A percentile compares a stretch with the other conserved stretches of the same genome.
Conservation (phyloP, 192 early-diverging fungal species). For the Spizellomyces sp. region DNA sequence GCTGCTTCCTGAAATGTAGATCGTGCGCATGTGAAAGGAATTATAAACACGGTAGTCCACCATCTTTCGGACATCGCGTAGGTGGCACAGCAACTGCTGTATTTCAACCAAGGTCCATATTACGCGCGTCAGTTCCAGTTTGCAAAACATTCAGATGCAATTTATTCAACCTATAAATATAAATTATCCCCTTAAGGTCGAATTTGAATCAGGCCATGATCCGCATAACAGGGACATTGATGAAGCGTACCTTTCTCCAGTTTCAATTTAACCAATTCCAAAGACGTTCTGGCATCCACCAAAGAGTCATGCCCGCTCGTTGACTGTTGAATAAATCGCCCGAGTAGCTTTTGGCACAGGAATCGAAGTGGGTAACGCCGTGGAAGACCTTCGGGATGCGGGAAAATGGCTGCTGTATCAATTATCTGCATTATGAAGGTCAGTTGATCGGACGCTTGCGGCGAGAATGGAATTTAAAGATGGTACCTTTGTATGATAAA, state of each 20-base stretch:
- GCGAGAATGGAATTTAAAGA: neutral
- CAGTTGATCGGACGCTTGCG: conserved; percentile 53
- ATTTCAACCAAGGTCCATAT: too few species aligned
- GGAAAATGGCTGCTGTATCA: conserved; percentile 66
- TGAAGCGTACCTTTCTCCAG: conserved; percentile 29
- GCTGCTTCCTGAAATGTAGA: too few species aligned
- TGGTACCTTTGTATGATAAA: conserved; percentile 3
- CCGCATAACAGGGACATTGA: too few species aligned
- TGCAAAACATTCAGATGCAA: too few species aligned
- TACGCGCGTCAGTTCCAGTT: too few species aligned
- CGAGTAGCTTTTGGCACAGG: conserved; percentile 54
- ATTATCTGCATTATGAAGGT: conserved; percentile 44
- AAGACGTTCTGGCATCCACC: conserved; percentile 67
- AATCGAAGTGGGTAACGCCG: conserved; percentile 54
- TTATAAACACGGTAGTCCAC: too few species aligned
- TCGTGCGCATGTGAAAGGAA: too few species aligned
- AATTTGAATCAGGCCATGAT: too few species aligned
- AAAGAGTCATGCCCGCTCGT: conserved; percentile 65
- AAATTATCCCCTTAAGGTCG: too few species aligned
- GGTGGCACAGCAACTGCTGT: too few species aligned
- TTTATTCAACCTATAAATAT: too few species aligned
- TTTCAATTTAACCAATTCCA: conserved; percentile 67
- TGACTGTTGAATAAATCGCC: conserved; percentile 57
- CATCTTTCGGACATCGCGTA: too few species aligned
- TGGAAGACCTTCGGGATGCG: conserved; percentile 53